Percentiles rank a stretch among this genome's conserved stretches.
Evolutionary conservation across 768 basidiomycete genomes (phyloP).

Genomic region (Leccinum longicurvipes): DNA sequence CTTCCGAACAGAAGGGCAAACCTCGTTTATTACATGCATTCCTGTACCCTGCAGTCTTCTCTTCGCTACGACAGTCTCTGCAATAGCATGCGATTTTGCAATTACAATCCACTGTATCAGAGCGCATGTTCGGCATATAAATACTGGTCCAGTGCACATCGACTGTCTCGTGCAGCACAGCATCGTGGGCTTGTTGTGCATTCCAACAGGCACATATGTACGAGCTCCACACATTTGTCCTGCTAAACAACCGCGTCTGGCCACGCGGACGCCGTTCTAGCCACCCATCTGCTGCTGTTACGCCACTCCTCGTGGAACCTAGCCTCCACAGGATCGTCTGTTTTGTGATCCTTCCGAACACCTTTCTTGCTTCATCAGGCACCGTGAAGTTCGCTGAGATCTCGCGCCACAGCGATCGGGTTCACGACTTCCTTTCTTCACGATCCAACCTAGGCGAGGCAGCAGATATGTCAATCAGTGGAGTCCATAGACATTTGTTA

Average conservation of each 20-base stretch:
- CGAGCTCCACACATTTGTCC: slow-evolving; percentile 17
- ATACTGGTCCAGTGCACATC: not conserved
- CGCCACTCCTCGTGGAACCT: slow-evolving; percentile 21
- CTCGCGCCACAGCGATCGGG: slow-evolving; percentile 16
- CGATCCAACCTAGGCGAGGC: not conserved
- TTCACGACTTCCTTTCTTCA: not conserved
- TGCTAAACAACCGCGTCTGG: slow-evolving; percentile 4
- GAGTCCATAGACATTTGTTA: not conserved
- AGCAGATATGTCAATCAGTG: not conserved
- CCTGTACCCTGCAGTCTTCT: slow-evolving; percentile 5
- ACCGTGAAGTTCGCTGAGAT: slow-evolving; percentile 24
- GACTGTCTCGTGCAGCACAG: slow-evolving; percentile 2
- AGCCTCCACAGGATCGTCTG: slow-evolving; percentile 2
- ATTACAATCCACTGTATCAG: slow-evolving; percentile 5
- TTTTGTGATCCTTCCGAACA: slow-evolving; percentile 11
- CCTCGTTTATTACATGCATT: slow-evolving; percentile 9
- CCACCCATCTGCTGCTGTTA: not conserved
- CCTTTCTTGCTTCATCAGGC: slow-evolving; percentile 9
- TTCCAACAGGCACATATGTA: not conserved
- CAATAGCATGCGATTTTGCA: slow-evolving; percentile 17
- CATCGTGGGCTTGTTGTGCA: not conserved
- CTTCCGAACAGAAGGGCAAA: slow-evolving; percentile 23
- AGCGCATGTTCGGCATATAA: slow-evolving; percentile 7
- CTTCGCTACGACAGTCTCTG: slow-evolving; percentile 1
- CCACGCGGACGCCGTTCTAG: not conserved